phyloP scores from a whole-genome alignment of 441 rosid species.

The Kokia cookei region DNA sequence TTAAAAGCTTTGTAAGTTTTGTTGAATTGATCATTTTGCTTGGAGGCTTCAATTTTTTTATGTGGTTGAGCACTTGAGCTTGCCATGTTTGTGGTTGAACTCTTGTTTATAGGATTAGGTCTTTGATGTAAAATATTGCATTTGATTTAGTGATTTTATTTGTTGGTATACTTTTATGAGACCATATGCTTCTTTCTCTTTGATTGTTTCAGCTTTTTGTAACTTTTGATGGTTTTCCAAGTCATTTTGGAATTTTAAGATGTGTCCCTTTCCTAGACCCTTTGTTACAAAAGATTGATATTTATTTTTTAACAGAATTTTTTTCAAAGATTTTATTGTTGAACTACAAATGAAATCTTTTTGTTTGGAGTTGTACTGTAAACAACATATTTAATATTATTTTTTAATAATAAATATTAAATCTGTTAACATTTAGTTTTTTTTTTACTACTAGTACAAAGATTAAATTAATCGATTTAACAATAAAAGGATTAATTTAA shows the following conservation, averaged over 20 bases:
- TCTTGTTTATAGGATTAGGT: not conserved
- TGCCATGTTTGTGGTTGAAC: not conserved
- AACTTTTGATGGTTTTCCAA: not conserved
- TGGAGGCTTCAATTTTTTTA: no score
- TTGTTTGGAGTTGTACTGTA: no score
- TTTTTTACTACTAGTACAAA: no score
- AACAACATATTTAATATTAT: no score
- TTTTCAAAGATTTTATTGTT: no score
- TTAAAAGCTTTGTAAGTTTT: conserved; percentile 9
- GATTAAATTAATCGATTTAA: no score
- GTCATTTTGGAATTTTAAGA: not conserved
- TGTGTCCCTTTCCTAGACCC: not conserved
- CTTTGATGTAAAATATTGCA: conserved; percentile 9
- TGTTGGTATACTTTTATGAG: not conserved
- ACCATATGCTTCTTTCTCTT: not conserved
- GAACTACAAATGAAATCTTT: no score
- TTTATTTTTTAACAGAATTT: no score
- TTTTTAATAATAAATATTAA: no score
- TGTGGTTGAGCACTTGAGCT: not conserved
- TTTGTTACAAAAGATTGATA: not conserved
- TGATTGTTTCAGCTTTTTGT: not conserved
- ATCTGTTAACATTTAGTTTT: no score
- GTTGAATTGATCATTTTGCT: not conserved
- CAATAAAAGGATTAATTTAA: no score
- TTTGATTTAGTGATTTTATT: conserved; percentile 5